A percentile compares a stretch with the other conserved stretches of the same genome.
Conservation (phyloP, 371 early-diverging fungal species). For the Mortierella sp. region DNA sequence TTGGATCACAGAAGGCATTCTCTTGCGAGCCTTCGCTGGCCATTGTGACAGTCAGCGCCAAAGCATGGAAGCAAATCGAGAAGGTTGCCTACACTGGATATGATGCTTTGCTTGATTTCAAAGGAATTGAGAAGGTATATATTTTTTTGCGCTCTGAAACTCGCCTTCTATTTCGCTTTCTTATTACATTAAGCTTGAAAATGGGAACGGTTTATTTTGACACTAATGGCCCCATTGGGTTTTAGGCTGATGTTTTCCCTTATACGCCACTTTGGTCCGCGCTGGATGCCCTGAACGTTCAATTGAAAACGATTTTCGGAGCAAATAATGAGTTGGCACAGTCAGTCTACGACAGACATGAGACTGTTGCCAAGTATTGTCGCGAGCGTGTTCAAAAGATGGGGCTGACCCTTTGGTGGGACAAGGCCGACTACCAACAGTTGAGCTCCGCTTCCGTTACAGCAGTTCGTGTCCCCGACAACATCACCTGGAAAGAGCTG, state of each 20-base stretch:
- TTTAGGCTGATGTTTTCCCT: conserved; percentile 32
- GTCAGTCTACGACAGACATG: conserved; percentile 31
- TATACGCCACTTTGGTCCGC: conserved; percentile 53
- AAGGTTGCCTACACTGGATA: conserved; percentile 49
- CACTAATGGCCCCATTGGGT: not conserved
- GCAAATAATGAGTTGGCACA: conserved; percentile 10
- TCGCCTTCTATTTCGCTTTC: not conserved
- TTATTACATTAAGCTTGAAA: not conserved
- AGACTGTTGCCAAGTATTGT: conserved; percentile 37
- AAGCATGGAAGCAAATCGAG: conserved; percentile 53
- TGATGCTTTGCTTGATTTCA: conserved; percentile 48
- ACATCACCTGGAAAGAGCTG: conserved; percentile 44
- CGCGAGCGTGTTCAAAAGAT: conserved; percentile 35
- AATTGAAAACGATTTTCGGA: conserved; percentile 33
- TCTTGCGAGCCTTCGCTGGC: conserved; percentile 48
- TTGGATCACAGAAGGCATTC: conserved; percentile 49
- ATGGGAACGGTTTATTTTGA: not conserved
- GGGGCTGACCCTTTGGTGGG: conserved; percentile 50
- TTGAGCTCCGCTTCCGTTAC: conserved; percentile 42
- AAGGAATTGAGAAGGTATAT: conserved; percentile 17
- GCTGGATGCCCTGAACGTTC: conserved; percentile 38
- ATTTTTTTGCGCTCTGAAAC: not conserved
- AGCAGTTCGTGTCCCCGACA: conserved; percentile 41
- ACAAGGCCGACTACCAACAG: conserved; percentile 5
- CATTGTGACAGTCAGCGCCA: conserved; percentile 38